Conservation (phyloP, 1,284 basidiomycete species). For the Austroboletus sp. region DNA sequence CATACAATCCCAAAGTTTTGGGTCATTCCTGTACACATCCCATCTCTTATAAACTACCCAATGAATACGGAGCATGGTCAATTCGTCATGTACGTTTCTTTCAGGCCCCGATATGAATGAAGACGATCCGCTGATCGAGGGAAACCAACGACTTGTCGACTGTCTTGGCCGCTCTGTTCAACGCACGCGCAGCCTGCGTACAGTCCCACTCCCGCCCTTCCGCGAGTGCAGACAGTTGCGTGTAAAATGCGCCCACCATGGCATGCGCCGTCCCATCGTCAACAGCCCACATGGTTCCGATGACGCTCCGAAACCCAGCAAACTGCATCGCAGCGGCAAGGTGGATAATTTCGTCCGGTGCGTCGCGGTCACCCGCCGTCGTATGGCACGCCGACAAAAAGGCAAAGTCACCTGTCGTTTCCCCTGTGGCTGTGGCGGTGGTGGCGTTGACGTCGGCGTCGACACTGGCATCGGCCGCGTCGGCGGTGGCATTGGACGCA, state of each 20-base stretch:
- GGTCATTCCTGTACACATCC: not conserved
- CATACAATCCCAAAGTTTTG: not conserved
- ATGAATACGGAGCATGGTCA: no score
- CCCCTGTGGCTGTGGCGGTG: not conserved
- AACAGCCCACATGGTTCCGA: slow-evolving; percentile 25
- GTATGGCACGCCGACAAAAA: slow-evolving; percentile 23
- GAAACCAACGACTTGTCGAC: slow-evolving; percentile 23
- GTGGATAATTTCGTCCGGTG: slow-evolving; percentile 18
- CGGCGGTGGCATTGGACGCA: not conserved
- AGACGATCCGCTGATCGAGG: slow-evolving; percentile 28
- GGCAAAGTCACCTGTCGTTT: slow-evolving; percentile 10
- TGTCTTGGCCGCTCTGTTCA: slow-evolving; percentile 21
- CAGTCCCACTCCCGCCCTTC: slow-evolving; percentile 5
- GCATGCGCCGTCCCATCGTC: slow-evolving; percentile 13
- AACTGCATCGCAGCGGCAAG: slow-evolving; percentile 24
- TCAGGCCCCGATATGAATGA: slow-evolving; percentile 23
- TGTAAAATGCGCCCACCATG: slow-evolving; percentile 23
- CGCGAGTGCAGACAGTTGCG: slow-evolving; percentile 3
- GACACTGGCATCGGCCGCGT: not conserved
- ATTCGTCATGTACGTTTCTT: no score
- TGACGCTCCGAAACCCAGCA: slow-evolving; percentile 16
- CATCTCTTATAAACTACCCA: not conserved
- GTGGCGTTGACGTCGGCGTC: not conserved
- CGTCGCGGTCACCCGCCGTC: not conserved
- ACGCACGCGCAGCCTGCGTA: slow-evolving; percentile 19